Percentiles rank a stretch among this genome's conserved stretches.
Evolutionary conservation across 2,329 filamentous ascomycete genomes (phyloP).

Genomic region (Aspergillus sp.): DNA sequence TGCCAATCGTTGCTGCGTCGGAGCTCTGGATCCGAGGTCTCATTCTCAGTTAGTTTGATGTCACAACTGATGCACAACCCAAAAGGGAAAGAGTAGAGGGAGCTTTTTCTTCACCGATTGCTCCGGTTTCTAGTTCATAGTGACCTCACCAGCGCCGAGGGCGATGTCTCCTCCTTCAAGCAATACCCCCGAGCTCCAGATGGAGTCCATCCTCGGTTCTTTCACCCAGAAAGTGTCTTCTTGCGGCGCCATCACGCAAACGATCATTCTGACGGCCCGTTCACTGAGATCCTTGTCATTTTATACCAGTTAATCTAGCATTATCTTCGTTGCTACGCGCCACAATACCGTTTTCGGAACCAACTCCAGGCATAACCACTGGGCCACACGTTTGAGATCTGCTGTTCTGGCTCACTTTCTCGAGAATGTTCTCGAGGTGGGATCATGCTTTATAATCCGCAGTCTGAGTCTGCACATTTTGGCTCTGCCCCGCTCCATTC

Average conservation of each 20-base stretch:
- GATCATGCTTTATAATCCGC: constrained; percentile 15
- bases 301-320: constrained; percentile 2
- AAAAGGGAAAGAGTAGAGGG: too few species aligned
- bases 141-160: not conserved
- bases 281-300: constrained; percentile 1
- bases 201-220: constrained; percentile 22
- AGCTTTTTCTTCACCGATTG: not conserved
- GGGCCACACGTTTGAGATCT: not conserved
- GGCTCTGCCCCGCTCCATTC: constrained; percentile 11
- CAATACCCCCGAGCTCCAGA: constrained; percentile 10
- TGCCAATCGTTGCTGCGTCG: not conserved
- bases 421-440: constrained; percentile 11
- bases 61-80: too few species aligned
- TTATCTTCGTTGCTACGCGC: constrained; percentile 1
- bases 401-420: not conserved
- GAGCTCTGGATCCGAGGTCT: too few species aligned
- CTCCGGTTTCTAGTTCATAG: not conserved
- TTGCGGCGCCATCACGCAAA: constrained; percentile 20
- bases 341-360: constrained; percentile 8
- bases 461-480: not conserved
- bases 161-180: not conserved
- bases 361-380: constrained; percentile 7
- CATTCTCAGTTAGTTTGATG: too few species aligned
- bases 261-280: constrained; percentile 15
- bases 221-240: constrained; percentile 25